Conservation (phyloP, 2,329 filamentous ascomycete genomes). For the Coniochaeta sp. region DNA sequence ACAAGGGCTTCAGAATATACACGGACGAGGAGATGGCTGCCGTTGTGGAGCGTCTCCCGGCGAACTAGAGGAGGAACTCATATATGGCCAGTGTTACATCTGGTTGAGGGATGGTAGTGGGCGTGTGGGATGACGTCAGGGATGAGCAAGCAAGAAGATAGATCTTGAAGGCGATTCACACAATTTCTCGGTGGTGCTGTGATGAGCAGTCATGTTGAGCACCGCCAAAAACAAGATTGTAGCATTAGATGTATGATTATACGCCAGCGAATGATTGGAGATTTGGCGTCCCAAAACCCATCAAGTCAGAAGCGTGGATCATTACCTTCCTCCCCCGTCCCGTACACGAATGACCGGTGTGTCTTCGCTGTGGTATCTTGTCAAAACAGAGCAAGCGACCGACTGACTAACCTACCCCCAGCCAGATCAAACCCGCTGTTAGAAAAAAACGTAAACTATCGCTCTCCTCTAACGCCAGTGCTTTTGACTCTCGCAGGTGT, state of each 20-base stretch:
- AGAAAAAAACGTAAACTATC: not conserved
- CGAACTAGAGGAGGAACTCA: constrained; percentile 39
- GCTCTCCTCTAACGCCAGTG: not conserved
- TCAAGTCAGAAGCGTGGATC: not conserved
- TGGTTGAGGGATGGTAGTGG: not conserved
- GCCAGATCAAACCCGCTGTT: not conserved
- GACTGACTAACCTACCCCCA: too few relatives aligned
- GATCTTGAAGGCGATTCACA: not conserved
- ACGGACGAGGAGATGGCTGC: constrained; percentile 93
- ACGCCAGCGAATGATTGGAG: not conserved
- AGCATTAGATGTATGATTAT: not conserved
- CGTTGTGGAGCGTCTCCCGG: constrained; percentile 76
- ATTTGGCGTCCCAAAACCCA: not conserved
- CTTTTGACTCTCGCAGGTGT: not conserved
- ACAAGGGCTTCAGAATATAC: constrained; percentile 98
- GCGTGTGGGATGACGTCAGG: not conserved
- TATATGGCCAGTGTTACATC: not conserved
- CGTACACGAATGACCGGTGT: not conserved
- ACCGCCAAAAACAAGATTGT: not conserved
- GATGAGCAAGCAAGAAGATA: not conserved
- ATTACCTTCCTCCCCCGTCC: not conserved
- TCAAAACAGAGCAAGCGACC: not conserved
- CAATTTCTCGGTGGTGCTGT: not conserved
- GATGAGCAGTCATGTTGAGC: not conserved
- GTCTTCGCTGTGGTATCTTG: not conserved